Evolutionary conservation across 1,284 basidiomycete species (phyloP).

Genomic region (Pseudozyma pruni): DNA sequence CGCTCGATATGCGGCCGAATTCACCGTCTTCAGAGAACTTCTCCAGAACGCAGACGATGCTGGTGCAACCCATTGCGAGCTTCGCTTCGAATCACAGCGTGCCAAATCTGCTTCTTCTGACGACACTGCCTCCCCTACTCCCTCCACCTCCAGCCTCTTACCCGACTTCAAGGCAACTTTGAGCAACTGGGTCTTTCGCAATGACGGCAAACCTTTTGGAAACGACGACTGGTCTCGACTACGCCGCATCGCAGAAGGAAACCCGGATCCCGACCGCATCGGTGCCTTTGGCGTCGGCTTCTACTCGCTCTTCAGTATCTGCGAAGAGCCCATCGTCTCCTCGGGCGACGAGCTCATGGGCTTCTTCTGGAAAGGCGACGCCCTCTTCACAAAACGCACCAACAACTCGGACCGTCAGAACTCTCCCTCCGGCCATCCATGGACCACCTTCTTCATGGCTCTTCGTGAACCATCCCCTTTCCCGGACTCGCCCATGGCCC

Average conservation of each 20-base stretch:
- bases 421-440: constrained; percentile 70
- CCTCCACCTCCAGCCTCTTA: constrained; percentile 18
- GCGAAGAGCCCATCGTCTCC: constrained; percentile 88
- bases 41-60: constrained; percentile 97
- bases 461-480: constrained; percentile 85
- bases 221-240: constrained; percentile 66
- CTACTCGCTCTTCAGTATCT: constrained; percentile 71
- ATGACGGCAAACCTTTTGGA: constrained; percentile 76
- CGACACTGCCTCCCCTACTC: neutral
- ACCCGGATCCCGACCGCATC: constrained; percentile 72
- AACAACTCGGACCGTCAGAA: constrained; percentile 38
- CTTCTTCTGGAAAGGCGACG: constrained; percentile 85
- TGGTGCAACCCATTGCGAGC: constrained; percentile 72
- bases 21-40: constrained; percentile 84
- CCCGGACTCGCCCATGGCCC: constrained; percentile 81
- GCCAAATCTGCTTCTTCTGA: constrained; percentile 11
- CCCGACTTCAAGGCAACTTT: constrained; percentile 66
- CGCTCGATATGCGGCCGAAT: constrained; percentile 90
- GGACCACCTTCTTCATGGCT: constrained; percentile 92
- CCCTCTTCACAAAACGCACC: constrained; percentile 61
- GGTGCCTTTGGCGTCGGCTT: constrained; percentile 71
- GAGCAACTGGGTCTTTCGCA: constrained; percentile 76
- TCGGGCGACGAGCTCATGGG: constrained; percentile 87
- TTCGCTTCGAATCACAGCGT: constrained; percentile 60
- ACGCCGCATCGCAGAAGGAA: constrained; percentile 70